These are phyloP conservation scores for Arachis hypogaea DNA, from an alignment of 306 rosid genomes.

Conservation along the genomic window DNA sequence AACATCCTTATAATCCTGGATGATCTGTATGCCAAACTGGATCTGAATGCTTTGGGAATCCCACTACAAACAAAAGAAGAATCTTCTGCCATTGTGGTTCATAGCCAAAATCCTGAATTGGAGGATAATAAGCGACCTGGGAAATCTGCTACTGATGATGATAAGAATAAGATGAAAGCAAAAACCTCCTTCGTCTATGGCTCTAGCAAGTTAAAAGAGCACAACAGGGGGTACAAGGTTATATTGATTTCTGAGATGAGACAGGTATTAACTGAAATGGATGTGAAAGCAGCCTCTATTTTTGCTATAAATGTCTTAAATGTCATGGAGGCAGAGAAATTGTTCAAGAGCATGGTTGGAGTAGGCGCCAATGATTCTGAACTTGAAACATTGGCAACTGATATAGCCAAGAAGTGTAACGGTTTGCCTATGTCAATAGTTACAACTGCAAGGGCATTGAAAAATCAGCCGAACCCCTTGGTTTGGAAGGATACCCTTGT, in stretches of 20 bases:
- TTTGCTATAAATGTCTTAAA: not conserved
- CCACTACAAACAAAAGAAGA: not conserved
- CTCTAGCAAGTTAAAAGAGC: not conserved
- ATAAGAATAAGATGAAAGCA: no score
- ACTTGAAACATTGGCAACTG: not conserved
- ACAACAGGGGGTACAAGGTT: slow-evolving; percentile 19
- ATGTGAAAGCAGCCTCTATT: not conserved
- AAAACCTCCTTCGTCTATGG: no score
- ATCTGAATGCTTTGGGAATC: slow-evolving; percentile 23
- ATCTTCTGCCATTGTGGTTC: not conserved
- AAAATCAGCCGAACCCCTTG: not conserved
- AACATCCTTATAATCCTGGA: slow-evolving; percentile 27
- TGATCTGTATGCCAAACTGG: slow-evolving; percentile 2
- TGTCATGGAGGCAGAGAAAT: not conserved
- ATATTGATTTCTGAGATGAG: slow-evolving; percentile 28
- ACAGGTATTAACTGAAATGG: slow-evolving; percentile 19
- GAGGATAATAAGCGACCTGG: no score
- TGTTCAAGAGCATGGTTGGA: slow-evolving; percentile 21
- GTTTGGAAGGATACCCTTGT: not conserved
- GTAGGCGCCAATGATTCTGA: not conserved
- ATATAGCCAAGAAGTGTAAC: slow-evolving; percentile 2
- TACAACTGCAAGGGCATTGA: slow-evolving; percentile 20
- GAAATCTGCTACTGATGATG: no score
- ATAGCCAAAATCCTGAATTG: not conserved
- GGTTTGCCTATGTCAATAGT: slow-evolving; percentile 34